Base-by-base conservation (phyloP, 306 rosid genomes). In the Echinosophora koreensis region DNA sequence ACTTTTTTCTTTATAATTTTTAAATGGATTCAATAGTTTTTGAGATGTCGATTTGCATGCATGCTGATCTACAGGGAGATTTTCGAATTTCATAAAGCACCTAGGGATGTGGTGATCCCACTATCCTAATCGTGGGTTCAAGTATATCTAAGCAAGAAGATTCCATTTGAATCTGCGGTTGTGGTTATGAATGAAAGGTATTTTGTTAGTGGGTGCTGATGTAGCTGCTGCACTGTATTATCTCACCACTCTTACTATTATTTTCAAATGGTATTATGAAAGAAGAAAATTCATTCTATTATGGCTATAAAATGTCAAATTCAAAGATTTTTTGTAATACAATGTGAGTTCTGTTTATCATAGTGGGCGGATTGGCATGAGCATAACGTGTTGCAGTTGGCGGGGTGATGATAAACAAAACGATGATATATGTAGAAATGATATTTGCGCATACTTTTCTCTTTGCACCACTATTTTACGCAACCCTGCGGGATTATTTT, bases 11-110 rank as follows among this genome's bases (percentile, higher is more conserved):
- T 34, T 55, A 15, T 12, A 47, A 47, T 47, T 47, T 75, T 8
- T 5, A n/a, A 64, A 50, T 62, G 50, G 51, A 17, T 60, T 28
- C 8, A 15, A 13, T 35, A 22, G 55, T 22, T 2, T 12, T 35
- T 50, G 41, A 51, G 69, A 61, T 69, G 39, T 30, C 3, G 15
- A 38, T 68, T 59, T 56, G 66, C 70, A 49, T 9, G 58, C 17
- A 32, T 10, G 73, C 54, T 16, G 55, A 35, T 58, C 41, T 30
- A 11, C 9, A 4, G 5, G 18, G 71, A 58, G 50, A 50, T 50
- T 68, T 44, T 17, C 16, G 41, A 41, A 27, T 27, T 44, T 59
- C 71, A 16, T 54, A 6, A 13, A 46, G 15, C 59, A n/a, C 34
- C 66, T 8, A 12, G 54, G 71, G 58, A 69, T 71, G 65, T n/a